Evolutionary conservation across 352 stramenopile genomes (phyloP), one percentile per base, ranked within the genome.

Genomic region (Globisporangium megalacanthum): DNA sequence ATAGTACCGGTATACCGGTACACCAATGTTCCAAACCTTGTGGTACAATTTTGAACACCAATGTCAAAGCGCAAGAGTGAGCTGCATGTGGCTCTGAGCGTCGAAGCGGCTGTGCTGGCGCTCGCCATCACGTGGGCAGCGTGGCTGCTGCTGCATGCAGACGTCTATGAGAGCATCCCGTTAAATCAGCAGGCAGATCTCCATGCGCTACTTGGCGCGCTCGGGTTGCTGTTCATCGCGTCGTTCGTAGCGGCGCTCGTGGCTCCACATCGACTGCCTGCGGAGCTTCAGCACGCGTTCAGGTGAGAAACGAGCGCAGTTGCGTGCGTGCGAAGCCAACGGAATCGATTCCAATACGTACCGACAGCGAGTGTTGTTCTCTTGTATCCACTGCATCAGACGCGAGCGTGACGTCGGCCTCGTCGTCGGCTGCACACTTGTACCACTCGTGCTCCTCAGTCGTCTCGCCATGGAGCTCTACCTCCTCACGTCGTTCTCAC

Each of bases 391-490:
- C 1, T 49, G 41, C 10, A 25, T 49, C 47, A 89, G 83, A 62
- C 65, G 51, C 14, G 79, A 92, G 33, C 68, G 76, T 11, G 80
- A 89, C 56, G 51, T 56, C 55, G 79, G 83, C 10, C 64, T 90
- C 14, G 67, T 79, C 1, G 54, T 92, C 37, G 78, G 83, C 19
- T 86, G 77, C 33, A 57, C 86, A 6, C 46, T 92, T 8, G 69
- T 73, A 6, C 74, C 83, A 19, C 56, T 90, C 6, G 78, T 83
- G 31, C 54, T 90, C 5, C 59, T 86, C 20, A 88, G 76, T 60
- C 77, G 79, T 0, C 66, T 92, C 19, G 47, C 87, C 4, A 60
- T 41, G 19, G 58, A 72, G 25, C 65, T 76, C n/a, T 62, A 76
- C 25, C 55, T 66, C 1, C 51, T 66, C 14, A 20, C 36, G 45